phyloP scores from a whole-genome alignment of 192 early-diverging fungal genomes.

The Bifiguratus adelaidae region DNA sequence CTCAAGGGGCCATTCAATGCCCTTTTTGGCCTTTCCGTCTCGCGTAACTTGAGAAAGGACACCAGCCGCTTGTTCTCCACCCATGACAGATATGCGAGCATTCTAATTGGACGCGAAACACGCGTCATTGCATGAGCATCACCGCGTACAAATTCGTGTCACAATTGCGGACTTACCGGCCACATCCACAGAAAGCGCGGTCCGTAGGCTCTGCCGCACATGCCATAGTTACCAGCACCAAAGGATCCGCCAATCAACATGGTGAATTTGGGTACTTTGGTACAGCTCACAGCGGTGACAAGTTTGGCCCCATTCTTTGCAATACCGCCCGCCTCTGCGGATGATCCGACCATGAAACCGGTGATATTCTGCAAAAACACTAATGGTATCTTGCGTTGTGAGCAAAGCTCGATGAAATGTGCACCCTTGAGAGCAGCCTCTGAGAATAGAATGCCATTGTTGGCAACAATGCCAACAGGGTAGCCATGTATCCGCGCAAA shows the following conservation, averaged over 20 bases:
- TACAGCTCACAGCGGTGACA: slow-evolving; percentile 89
- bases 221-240: slow-evolving; percentile 92
- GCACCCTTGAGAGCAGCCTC: slow-evolving; percentile 92
- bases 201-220: slow-evolving; percentile 90
- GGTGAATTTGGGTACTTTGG: slow-evolving; percentile 90
- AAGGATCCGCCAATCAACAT: slow-evolving; percentile 68
- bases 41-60: slow-evolving; percentile 83
- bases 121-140: background rate
- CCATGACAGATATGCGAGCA: slow-evolving; percentile 93
- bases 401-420: slow-evolving; percentile 90
- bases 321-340: slow-evolving; percentile 91
- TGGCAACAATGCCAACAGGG: slow-evolving; percentile 89
- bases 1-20: slow-evolving; percentile 61
- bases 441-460: slow-evolving; percentile 93
- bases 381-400: slow-evolving; percentile 78
- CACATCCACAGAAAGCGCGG: slow-evolving; percentile 96
- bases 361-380: slow-evolving; percentile 96
- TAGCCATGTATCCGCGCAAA: slow-evolving; percentile 86
- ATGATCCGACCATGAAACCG: slow-evolving; percentile 93
- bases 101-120: slow-evolving; percentile 22
- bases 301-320: slow-evolving; percentile 97
- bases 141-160: background rate
- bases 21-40: slow-evolving; percentile 70
- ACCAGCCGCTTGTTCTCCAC: slow-evolving; percentile 90
- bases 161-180: slow-evolving; percentile 46